Evolutionary conservation across 2,329 filamentous ascomycete species (phyloP), one percentile per base, ranked within the genome.

Genomic region (Monilinia vaccinii-corymbosi): DNA sequence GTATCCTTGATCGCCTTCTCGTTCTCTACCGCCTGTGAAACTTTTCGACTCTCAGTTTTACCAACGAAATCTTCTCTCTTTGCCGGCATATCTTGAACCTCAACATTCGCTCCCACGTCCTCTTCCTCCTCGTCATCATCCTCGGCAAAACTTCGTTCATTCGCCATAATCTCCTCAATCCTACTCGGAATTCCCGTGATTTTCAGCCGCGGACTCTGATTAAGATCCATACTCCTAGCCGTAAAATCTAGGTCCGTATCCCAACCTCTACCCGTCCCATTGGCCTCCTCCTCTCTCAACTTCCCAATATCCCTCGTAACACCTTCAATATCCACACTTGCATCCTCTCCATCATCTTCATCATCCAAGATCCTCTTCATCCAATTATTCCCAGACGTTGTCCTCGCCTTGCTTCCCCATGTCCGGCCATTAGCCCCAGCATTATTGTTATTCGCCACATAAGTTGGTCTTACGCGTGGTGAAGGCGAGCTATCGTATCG

Each of bases 191-290:
- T 62, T 16, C 31, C 40, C 14, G 23, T 46, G 4, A 40, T 53
- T 23, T 53, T 44, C 31, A 59, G 36, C 31, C 57, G 28, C 44
- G 51, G 58, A 47, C 68, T 71, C 16, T 60, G 64, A 51, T 61
- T 62, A 23, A 67, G 58, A 53, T 64, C 61, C 42, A 70, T 44
- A 31, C 66, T 69, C 18, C 61, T 61, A 21, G 67, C 64, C 4
- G 68, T 70, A 57, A 71, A 71, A 42, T 71, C 69, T 11, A 67
- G 47, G 38, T 70, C 68, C 31, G 65, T 65, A 56, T 66, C 60
- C 66, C 67, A 70, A 21, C 38, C 45, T 18, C 40, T 52, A 21
- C 50, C 57, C 21, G 48, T 53, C 40, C 50, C 40, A 44, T 52
- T 38, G 5, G 40, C 31, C n/a, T 48, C 53, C 32, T 56, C 53